Base-by-base conservation (phyloP, 2,329 filamentous ascomycete genomes). In the Pseudocercospora eumusae region DNA sequence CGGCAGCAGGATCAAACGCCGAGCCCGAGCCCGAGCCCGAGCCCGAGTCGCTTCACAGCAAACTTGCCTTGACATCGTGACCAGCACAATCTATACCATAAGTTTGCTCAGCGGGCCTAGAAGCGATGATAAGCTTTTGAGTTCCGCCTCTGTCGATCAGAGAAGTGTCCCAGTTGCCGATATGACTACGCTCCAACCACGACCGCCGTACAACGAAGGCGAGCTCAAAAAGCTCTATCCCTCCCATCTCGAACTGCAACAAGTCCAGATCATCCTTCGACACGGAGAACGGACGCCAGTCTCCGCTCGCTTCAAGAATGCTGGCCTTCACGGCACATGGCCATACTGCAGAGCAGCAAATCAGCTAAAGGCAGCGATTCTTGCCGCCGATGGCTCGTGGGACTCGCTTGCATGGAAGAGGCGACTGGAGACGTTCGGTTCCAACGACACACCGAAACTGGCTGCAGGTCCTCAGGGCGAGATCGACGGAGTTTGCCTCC, bases 221-320 rank as follows among this genome's bases (percentile, higher is more conserved):
- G 93, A 98, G 83, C 85, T 98, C 55, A 81, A 84, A 47, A 81
- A 82, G 71, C 87, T 98, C 62, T 99, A 97, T 79, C 95, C 95
- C 0, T 78, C 86, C 59, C 81, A 84, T 49, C 82, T 99, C 62
- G 84, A 93, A 75, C 86, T 99, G 36, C 90, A 95, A 75, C 86
- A 95, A 63, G 95, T 98, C 55, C 95, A 99, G 79, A 83, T 98
- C 70, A 83, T 88, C n/a, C 70, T 76, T 18, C 69, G 75, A 21
- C 75, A 76, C 64, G 75, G 75, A 61, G 87, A 89, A 80, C 88
- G 93, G 61, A 93, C 89, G 7, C 93, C 93, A 27, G 90, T 98
- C 27, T 90, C 87, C 61, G 84, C 90, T n/a, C 89, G 95, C 42
- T 97, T 99, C 75, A 85, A 90, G 73, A 95, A 93, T 78, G 63